These are phyloP conservation scores for Coemansia asiatica DNA, from an alignment of 192 early-diverging fungal species.

Conservation along the genomic window DNA sequence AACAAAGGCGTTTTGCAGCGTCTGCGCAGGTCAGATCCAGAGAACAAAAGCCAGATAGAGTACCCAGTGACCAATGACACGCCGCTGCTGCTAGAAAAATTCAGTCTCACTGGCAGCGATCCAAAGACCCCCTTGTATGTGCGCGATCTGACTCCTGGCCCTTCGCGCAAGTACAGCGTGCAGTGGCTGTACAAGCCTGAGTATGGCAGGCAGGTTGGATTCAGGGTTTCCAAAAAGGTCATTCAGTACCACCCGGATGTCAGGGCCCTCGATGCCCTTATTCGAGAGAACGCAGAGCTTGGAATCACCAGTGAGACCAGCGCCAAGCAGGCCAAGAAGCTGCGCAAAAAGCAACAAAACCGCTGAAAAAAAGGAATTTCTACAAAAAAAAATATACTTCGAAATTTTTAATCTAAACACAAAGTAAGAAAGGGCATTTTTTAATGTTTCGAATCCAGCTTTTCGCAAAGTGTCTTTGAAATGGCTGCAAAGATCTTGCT, in stretches of 20 bases:
- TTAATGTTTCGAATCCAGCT: not conserved
- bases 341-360: conserved; percentile 10
- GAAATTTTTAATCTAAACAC: no score
- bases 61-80: conserved; percentile 35
- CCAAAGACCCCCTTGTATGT: conserved; percentile 27
- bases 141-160: conserved; percentile 35
- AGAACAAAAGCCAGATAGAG: conserved; percentile 34
- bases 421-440: no score
- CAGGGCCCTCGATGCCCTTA: conserved; percentile 30
- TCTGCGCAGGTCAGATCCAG: conserved; percentile 11
- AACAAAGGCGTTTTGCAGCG: conserved; percentile 12
- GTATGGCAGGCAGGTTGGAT: not conserved
- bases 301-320: conserved; percentile 11
- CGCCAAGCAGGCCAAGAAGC: conserved; percentile 14
- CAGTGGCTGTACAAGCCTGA: conserved; percentile 29
- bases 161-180: conserved; percentile 30
- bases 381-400: not conserved
- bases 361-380: not conserved
- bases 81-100: conserved; percentile 36
- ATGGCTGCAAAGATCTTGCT: conserved; percentile 47
- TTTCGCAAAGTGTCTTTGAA: conserved; percentile 10
- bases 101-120: conserved; percentile 24
- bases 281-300: conserved; percentile 26
- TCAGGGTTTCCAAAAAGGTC: conserved; percentile 40
- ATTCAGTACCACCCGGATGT: conserved; percentile 47